A percentile compares a stretch with the other conserved stretches of the same genome.
These are phyloP conservation scores for Ceratorhiza oryzae-sativae DNA, from an alignment of 1,284 basidiomycete genomes.

Conservation along the genomic window DNA sequence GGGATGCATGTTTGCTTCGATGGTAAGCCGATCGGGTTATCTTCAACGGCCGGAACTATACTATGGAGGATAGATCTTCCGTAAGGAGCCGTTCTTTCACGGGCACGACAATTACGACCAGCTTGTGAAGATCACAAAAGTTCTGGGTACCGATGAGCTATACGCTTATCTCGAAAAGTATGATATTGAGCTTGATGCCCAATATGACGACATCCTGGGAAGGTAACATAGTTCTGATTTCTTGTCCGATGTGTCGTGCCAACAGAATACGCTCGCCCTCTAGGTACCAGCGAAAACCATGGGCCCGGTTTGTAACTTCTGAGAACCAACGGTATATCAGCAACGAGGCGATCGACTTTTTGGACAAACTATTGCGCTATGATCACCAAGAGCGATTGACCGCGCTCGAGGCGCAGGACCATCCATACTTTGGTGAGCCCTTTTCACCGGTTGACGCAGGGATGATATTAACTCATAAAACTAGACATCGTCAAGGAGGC, in stretches of 20 bases:
- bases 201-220: conserved; percentile 89
- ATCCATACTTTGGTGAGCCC: conserved; percentile 83
- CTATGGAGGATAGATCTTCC: conserved; percentile 80
- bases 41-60: background rate
- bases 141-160: conserved; percentile 94
- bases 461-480: background rate
- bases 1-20: conserved; percentile 99
- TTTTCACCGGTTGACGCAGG: background rate
- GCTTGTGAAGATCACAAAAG: conserved; percentile 97
- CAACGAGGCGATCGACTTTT: conserved; percentile 96
- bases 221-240: conserved; percentile 55
- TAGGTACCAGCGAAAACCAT: conserved; percentile 92
- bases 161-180: conserved; percentile 93
- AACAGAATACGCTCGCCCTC: conserved; percentile 15
- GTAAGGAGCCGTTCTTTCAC: conserved; percentile 99
- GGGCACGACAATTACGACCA: conserved; percentile 99
- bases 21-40: conserved; percentile 66
- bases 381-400: conserved; percentile 97
- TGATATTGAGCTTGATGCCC: conserved; percentile 89
- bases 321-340: conserved; percentile 98
- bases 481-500: conserved; percentile 47
- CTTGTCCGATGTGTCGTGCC: background rate
- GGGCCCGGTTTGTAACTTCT: conserved; percentile 90
- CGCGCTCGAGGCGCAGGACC: conserved; percentile 87
- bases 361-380: conserved; percentile 95